Percentiles rank a stretch among this genome's conserved stretches.
These are phyloP conservation scores for Cadophora malorum DNA, from an alignment of 2,329 filamentous ascomycete genomes.

Conservation along the genomic window DNA sequence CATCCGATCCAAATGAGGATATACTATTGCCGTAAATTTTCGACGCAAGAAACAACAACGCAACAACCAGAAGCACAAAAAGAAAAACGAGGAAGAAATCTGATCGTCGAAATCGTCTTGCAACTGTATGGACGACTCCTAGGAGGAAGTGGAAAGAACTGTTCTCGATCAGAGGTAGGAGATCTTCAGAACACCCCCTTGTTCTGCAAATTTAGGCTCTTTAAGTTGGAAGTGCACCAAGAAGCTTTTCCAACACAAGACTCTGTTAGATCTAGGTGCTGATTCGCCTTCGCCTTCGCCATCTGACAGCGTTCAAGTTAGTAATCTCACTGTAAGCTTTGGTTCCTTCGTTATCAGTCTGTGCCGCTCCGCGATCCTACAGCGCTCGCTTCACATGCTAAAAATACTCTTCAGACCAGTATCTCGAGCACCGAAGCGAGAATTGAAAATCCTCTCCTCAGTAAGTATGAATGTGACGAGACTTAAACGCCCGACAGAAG, in stretches of 20 bases:
- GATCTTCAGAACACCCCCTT: background rate
- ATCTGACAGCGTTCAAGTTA: slow-evolving; percentile 3
- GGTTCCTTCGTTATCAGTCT: background rate
- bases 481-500: slow-evolving; percentile 10
- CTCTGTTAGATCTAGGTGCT: background rate
- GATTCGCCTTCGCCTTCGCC: slow-evolving; percentile 5
- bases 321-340: slow-evolving; percentile 15
- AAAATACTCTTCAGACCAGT: background rate
- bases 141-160: background rate
- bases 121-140: background rate
- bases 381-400: slow-evolving; percentile 14
- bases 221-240: background rate
- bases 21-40: background rate
- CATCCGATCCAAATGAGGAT: background rate
- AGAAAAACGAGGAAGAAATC: background rate
- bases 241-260: slow-evolving; percentile 10
- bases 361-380: background rate
- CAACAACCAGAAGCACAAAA: background rate
- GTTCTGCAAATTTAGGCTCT: background rate
- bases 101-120: background rate
- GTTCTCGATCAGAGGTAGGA: background rate
- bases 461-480: background rate
- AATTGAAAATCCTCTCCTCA: background rate
- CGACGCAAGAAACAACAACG: background rate
- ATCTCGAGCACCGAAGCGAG: background rate